These are phyloP conservation scores for Pythium sukuiense DNA, from an alignment of 352 stramenopile species.

Conservation along the genomic window DNA sequence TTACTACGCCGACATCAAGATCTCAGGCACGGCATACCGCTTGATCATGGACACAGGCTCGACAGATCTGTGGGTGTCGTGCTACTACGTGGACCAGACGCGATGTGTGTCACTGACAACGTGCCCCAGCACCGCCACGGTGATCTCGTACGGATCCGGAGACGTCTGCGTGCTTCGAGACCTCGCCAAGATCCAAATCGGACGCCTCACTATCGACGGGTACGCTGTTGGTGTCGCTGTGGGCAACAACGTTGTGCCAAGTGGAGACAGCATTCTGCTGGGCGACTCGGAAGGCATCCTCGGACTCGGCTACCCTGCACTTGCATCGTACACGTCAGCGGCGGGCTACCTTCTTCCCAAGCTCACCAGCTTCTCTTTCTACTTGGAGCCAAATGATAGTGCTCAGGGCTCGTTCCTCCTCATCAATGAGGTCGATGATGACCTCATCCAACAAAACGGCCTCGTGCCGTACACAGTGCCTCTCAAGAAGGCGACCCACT, in stretches of 20 bases:
- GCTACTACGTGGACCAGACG: slow-evolving; percentile 43
- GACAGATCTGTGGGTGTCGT: slow-evolving; percentile 78
- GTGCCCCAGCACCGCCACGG: slow-evolving; percentile 40
- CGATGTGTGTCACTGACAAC: slow-evolving; percentile 32
- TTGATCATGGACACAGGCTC: slow-evolving; percentile 78
- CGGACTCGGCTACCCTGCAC: slow-evolving; percentile 52
- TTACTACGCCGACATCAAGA: slow-evolving; percentile 60
- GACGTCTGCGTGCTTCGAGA: slow-evolving; percentile 58
- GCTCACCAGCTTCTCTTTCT: slow-evolving; percentile 72
- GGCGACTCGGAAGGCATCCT: slow-evolving; percentile 61
- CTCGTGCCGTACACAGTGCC: slow-evolving; percentile 45
- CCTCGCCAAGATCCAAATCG: slow-evolving; percentile 43
- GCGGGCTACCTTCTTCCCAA: slow-evolving; percentile 57
- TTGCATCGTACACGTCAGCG: slow-evolving; percentile 51
- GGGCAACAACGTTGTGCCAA: slow-evolving; percentile 47
- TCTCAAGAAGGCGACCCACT: slow-evolving; percentile 55
- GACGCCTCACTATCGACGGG: slow-evolving; percentile 38
- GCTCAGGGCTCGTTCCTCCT: slow-evolving; percentile 61
- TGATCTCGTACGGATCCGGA: slow-evolving; percentile 68
- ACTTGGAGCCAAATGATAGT: slow-evolving; percentile 43
- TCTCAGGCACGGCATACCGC: slow-evolving; percentile 41
- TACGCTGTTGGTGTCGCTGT: slow-evolving; percentile 64
- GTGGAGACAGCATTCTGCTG: slow-evolving; percentile 37
- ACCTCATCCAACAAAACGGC: slow-evolving; percentile 44
- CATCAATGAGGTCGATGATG: slow-evolving; percentile 66